Base-by-base conservation (phyloP, 352 stramenopile species). In the Globisporangium lucens region DNA sequence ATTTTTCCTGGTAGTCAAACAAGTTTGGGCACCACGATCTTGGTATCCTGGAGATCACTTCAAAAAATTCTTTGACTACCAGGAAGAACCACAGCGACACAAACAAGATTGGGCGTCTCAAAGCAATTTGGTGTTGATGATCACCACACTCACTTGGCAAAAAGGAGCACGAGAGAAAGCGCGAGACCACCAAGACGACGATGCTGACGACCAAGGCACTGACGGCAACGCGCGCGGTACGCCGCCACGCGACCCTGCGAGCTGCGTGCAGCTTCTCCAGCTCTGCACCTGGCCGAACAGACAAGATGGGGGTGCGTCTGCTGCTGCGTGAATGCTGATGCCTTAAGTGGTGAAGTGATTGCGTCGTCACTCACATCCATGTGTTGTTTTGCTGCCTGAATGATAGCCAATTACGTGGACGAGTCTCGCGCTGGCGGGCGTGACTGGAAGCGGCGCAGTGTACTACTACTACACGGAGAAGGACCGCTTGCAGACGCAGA, bases 381-480 rank as follows among this genome's bases (percentile, higher is more conserved):
- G 10, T 46, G 13, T 46, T 46, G n/a, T 61, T n/a, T 46, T 24
- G 55, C 15, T 38, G 17, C 27, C 52, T 13, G 27, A 17, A 24
- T 27, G 29, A 33, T 47, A 57, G 83, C 91, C 91, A 7, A 82
- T 98, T 43, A 89, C 87, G 24, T 98, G 88, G 88, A 83, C 82
- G n/a, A 83, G 84, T 47, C 75, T 97, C 10, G 89, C 85, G 35
- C 69, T 97, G 4, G 83, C 87, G 17, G 85, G 79, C 2, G 77
- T 86, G 22, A 70, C 93, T 47, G 89, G 89, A 43, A 80, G 75
- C 10, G 91, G 87, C 30, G 78, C 83, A 2, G 85, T 97, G 65
- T 85, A 87, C 71, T 97, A 97, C 74, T 98, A 97, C 75, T 89
- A 94, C 70, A 77, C 69, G 47, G 88, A 97, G 78, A 97, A 97